Conservation (phyloP, 306 rosid genomes). For the Mucuna pruriens region DNA sequence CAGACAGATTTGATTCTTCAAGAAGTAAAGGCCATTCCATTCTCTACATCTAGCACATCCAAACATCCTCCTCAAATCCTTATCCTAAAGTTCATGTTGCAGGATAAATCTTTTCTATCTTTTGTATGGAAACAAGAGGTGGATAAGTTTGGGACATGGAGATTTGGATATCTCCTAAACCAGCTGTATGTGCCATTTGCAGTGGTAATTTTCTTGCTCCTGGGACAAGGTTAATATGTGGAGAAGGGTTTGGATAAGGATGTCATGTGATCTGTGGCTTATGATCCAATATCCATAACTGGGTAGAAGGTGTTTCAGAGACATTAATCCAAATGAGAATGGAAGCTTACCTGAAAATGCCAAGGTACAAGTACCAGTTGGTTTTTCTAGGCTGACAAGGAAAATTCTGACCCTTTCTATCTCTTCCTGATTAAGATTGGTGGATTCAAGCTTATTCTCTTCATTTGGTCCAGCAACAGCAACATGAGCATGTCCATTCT, state of each 20-base stretch:
- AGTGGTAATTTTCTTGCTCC: neutral
- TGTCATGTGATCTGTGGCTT: neutral
- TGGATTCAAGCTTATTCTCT: neutral
- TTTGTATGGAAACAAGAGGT: neutral
- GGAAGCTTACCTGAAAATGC: neutral
- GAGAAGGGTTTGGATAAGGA: neutral
- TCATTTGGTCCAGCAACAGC: neutral
- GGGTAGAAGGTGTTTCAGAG: neutral
- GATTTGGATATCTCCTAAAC: neutral
- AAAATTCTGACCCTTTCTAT: neutral
- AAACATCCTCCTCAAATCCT: neutral
- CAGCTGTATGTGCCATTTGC: neutral
- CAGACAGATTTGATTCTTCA: neutral
- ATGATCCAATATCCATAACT: neutral
- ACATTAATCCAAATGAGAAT: neutral
- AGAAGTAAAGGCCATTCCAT: neutral
- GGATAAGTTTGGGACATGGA: neutral
- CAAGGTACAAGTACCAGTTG: neutral
- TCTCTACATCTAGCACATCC: neutral
- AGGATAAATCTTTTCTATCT: neutral
- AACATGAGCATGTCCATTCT: neutral
- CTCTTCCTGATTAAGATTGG: neutral
- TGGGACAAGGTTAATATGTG: neutral
- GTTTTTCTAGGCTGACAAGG: neutral
- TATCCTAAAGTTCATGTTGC: neutral